Evolutionary conservation across 192 early-diverging fungal genomes (phyloP).

Genomic region (Coemansia sp.): DNA sequence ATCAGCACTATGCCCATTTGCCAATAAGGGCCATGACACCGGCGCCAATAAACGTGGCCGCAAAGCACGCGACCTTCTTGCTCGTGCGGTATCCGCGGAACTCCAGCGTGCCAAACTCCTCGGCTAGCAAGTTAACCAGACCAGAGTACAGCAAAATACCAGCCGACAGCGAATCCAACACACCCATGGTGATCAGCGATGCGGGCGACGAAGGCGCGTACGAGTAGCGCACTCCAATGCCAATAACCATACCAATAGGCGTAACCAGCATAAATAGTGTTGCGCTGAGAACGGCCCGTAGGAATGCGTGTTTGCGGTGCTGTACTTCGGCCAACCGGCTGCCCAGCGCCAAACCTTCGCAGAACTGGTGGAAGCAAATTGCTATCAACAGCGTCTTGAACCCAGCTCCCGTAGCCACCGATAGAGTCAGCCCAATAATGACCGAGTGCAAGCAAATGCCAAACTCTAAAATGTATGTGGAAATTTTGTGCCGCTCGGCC

Average conservation of each 20-base stretch:
- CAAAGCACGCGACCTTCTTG: conserved; percentile 57
- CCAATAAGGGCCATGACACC: conserved; percentile 75
- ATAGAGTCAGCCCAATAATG: conserved; percentile 69
- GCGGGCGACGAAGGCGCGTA: conserved; percentile 62
- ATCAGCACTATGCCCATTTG: conserved; percentile 58
- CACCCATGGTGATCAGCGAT: conserved; percentile 62
- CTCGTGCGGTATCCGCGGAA: conserved; percentile 54
- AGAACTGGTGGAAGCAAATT: conserved; percentile 71
- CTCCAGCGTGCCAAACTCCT: conserved; percentile 60
- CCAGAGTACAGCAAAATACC: conserved; percentile 79
- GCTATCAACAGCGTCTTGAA: conserved; percentile 64
- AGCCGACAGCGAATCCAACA: conserved; percentile 75
- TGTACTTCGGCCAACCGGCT: conserved; percentile 63
- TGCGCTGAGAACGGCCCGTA: conserved; percentile 50
- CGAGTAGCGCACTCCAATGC: conserved; percentile 66
- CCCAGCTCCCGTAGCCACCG: conserved; percentile 50
- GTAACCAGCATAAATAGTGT: conserved; percentile 67
- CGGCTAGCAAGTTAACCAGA: conserved; percentile 67
- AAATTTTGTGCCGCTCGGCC: conserved; percentile 33
- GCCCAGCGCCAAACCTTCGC: conserved; percentile 76
- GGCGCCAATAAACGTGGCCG: conserved; percentile 66
- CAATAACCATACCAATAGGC: conserved; percentile 75
- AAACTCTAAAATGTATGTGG: conserved; percentile 70
- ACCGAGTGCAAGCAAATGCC: conserved; percentile 77
- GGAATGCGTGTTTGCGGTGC: conserved; percentile 20